phyloP scores from a whole-genome alignment of 768 basidiomycete species.

The Macrolepiota albuminosa region DNA sequence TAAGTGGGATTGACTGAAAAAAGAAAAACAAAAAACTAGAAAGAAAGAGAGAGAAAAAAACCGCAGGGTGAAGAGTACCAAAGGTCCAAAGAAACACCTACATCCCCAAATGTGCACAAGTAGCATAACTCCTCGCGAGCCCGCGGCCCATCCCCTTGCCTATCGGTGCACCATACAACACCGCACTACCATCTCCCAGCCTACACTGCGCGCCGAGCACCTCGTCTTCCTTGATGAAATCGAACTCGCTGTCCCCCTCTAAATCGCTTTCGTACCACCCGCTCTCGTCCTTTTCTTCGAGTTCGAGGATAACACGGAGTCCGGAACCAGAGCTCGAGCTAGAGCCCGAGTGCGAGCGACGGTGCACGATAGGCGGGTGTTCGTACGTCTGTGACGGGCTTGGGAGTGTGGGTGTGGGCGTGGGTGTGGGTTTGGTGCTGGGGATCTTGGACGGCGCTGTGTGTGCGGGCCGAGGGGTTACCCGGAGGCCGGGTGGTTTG shows the following conservation, averaged over 20 bases:
- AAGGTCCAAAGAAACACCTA: background rate
- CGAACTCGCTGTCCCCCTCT: background rate
- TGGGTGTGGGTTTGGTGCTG: background rate
- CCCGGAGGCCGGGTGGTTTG: background rate
- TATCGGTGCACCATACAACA: background rate
- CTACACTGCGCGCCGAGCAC: conserved; percentile 2
- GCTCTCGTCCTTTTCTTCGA: conserved; percentile 5
- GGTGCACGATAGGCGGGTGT: conserved; percentile 7
- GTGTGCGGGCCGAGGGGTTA: background rate
- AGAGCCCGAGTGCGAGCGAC: conserved; percentile 3
- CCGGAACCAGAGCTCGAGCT: background rate
- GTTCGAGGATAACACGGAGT: conserved; percentile 2
- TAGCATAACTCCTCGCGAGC: conserved; percentile 6
- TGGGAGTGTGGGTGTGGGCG: background rate
- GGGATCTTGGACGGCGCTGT: background rate
- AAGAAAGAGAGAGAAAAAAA: background rate
- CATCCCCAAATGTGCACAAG: background rate
- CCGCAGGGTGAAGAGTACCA: background rate
- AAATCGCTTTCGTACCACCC: conserved; percentile 4
- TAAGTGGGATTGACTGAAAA: background rate
- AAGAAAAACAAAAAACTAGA: background rate
- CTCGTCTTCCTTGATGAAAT: conserved; percentile 6
- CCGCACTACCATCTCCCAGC: background rate
- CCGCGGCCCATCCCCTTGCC: conserved; percentile 6
- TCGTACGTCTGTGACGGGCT: background rate